Conservation (phyloP, 1,139 yeast species). For the Debaryomycetaceae sp. region DNA sequence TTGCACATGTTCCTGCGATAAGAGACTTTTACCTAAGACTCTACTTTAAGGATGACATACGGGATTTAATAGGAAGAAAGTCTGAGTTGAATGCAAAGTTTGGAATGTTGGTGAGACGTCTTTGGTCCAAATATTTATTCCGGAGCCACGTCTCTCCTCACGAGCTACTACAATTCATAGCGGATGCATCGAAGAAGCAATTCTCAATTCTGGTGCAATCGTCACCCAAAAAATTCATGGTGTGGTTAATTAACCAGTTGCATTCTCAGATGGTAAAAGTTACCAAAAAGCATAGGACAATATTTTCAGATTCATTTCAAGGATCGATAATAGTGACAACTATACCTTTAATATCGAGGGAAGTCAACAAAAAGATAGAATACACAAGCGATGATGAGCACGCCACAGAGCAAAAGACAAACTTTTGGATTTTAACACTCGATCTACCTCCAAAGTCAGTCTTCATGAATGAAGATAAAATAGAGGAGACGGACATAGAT, state of each 20-base stretch:
- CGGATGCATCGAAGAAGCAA: slow-evolving; percentile 37
- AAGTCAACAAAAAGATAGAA: slow-evolving; percentile 18
- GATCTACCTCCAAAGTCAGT: slow-evolving; percentile 58
- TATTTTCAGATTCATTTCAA: slow-evolving; percentile 35
- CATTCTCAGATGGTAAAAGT: slow-evolving; percentile 31
- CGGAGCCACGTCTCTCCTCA: slow-evolving; percentile 66
- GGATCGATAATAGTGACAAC: slow-evolving; percentile 47
- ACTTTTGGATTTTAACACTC: slow-evolving; percentile 60
- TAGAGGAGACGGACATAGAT: slow-evolving; percentile 53
- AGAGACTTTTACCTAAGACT: slow-evolving; percentile 49
- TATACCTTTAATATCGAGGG: slow-evolving; percentile 16
- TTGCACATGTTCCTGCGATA: slow-evolving; percentile 53
- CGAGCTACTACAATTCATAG: slow-evolving; percentile 53
- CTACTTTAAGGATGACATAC: slow-evolving; percentile 9
- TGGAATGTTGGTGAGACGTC: slow-evolving; percentile 48
- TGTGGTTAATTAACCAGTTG: slow-evolving; percentile 57
- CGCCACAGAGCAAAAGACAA: slow-evolving; percentile 20
- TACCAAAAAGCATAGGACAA: slow-evolving; percentile 12
- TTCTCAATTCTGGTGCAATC: slow-evolving; percentile 34
- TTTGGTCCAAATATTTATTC: slow-evolving; percentile 64
- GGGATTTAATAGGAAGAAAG: slow-evolving; percentile 12
- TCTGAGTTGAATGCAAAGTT: slow-evolving; percentile 31
- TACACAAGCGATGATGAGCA: slow-evolving; percentile 16
- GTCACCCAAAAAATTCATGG: slow-evolving; percentile 55
- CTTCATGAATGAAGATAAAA: slow-evolving; percentile 33